Conservation (phyloP, 345 rosid genomes). For the Brassica juncea region DNA sequence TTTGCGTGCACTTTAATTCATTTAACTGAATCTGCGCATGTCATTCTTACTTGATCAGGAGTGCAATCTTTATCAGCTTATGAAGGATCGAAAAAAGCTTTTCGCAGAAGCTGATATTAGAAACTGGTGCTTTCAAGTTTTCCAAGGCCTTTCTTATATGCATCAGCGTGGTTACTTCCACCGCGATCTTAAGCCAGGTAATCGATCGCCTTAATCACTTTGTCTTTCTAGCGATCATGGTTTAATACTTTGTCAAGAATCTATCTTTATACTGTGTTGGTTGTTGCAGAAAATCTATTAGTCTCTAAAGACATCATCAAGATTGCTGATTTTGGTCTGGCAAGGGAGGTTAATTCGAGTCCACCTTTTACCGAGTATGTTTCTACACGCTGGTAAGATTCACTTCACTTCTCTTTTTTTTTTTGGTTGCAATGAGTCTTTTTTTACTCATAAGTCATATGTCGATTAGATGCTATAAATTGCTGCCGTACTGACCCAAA, state of each 20-base stretch:
- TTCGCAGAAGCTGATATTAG: conserved; percentile 77
- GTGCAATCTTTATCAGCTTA: conserved; percentile 88
- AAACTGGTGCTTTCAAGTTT: conserved; percentile 98
- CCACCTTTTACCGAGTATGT: conserved; percentile 96
- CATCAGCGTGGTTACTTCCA: conserved; percentile 96
- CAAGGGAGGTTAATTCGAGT: conserved; percentile 80
- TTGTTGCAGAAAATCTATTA: conserved; percentile 72
- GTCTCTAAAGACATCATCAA: conserved; percentile 75
- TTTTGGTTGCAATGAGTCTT: neutral
- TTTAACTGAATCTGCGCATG: conserved; percentile 15
- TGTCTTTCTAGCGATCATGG: neutral
- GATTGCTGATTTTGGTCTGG: conserved; percentile 98
- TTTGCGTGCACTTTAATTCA: neutral
- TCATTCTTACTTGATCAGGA: conserved; percentile 53
- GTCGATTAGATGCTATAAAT: neutral
- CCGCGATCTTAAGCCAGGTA: conserved; percentile 99
- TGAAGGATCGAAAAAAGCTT: conserved; percentile 75
- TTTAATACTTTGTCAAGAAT: conserved; percentile 3
- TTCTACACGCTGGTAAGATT: conserved; percentile 89
- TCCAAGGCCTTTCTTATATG: conserved; percentile 93
- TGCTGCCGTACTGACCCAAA: conserved; percentile 4
- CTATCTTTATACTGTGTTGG: conserved; percentile 16
- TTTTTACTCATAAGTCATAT: neutral
- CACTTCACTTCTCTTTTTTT: neutral
- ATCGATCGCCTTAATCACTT: conserved; percentile 4